Evolutionary conservation across 768 basidiomycete species (phyloP), one percentile per base, ranked within the genome.

Genomic region (Floccularia luteovirens): DNA sequence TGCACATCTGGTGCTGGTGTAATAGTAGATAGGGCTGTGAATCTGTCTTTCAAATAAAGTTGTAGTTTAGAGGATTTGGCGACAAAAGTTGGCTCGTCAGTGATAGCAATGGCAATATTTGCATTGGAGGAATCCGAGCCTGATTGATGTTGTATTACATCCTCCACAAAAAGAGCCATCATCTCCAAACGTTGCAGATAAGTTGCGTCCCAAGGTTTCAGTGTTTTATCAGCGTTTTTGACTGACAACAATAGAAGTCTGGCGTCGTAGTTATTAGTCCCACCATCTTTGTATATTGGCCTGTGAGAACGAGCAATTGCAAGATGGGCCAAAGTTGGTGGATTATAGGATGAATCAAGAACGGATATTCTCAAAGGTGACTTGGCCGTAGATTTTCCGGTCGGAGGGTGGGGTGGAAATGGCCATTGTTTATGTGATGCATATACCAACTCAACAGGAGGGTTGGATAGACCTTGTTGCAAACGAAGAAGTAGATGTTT

Each of bases 261-360:
- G 1, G 88, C 83, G 42, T 89, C 82, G 51, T 83, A 90, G 31
- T 70, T 65, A 19, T 42, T 13, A 24, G 38, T 16, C 13, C 43
- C 24, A 13, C 45, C 41, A 40, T 11, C 11, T 28, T 48, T 4
- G 24, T 40, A 49, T n/a, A 11, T 38, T 1, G 56, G 64, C 11
- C 55, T 53, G 24, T 56, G 49, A 39, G 71, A 61, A 43, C 73
- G 75, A 20, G 78, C 79, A 34, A 97, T 77, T 2, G 84, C 82
- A 38, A 83, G 69, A 58, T 97, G 92, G 0, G 92, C 89, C 17
- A 73, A 56, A 2, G 89, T 91, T 1, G 93, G 93, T 2, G 92
- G 92, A 52, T 97, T 94, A 64, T 89, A 97, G 1, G 90, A 92
- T 1, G 90, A 83, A 51, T 96, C 93, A 27, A 96, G 70, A n/a